phyloP scores from a whole-genome alignment of 495 filamentous ascomycete species.

The Penicillium mononematosum region DNA sequence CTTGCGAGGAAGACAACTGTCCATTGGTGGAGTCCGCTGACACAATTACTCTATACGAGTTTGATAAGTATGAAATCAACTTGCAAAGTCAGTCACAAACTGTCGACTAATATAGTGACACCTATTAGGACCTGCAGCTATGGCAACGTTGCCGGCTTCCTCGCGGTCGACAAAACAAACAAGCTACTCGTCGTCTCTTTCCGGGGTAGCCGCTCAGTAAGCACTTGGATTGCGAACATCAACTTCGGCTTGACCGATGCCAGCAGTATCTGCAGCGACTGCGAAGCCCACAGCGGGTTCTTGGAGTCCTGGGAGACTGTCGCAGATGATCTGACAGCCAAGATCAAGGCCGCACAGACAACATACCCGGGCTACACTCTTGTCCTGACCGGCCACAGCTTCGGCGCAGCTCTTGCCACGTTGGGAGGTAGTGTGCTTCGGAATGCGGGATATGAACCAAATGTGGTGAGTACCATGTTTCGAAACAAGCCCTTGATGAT shows the following conservation, averaged over 20 bases:
- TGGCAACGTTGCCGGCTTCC: conserved; percentile 66
- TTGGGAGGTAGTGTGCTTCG: conserved; percentile 60
- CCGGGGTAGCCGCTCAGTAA: conserved; percentile 60
- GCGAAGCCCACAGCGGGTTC: conserved; percentile 56
- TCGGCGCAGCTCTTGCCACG: conserved; percentile 64
- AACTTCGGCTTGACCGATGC: conserved; percentile 40
- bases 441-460: conserved; percentile 40
- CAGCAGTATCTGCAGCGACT: conserved; percentile 39
- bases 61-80: conserved; percentile 55
- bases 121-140: conserved; percentile 43
- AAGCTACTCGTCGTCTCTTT: conserved; percentile 65
- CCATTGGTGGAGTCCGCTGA: conserved; percentile 55
- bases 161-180: conserved; percentile 64
- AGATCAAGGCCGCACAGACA: conserved; percentile 31
- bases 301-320: conserved; percentile 53
- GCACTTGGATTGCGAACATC: conserved; percentile 67
- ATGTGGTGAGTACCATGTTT: conserved; percentile 30
- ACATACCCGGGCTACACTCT: conserved; percentile 53
- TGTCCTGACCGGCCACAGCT: conserved; percentile 64
- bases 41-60: conserved; percentile 56
- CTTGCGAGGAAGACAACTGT: conserved; percentile 60
- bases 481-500: neutral
- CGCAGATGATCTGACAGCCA: conserved; percentile 37
- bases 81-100: neutral
- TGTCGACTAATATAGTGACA: conserved; percentile 6